These are phyloP conservation scores for Monarda citriodora DNA, from an alignment of 305 asterid genomes.

Conservation along the genomic window DNA sequence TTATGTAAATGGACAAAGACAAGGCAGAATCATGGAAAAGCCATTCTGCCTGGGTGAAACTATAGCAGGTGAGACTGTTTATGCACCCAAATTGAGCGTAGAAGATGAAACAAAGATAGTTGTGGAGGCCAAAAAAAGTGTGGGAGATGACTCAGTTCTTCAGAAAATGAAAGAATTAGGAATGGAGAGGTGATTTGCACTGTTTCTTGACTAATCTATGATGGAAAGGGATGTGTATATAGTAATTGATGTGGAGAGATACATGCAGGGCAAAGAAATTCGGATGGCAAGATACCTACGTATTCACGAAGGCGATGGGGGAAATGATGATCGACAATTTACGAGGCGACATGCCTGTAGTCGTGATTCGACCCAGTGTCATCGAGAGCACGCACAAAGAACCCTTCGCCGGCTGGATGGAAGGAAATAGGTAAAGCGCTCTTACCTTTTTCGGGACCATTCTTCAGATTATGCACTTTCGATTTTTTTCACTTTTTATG, in stretches of 20 bases:
- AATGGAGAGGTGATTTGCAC: constrained; percentile 52
- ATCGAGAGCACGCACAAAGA: constrained; percentile 99
- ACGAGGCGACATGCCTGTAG: constrained; percentile 87
- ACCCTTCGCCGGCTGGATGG: constrained; percentile 99
- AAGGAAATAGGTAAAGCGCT: constrained; percentile 75
- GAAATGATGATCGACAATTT: constrained; percentile 91
- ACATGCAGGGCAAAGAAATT: constrained; percentile 80
- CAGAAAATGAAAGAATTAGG: constrained; percentile 88
- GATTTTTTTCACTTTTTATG: too few species aligned
- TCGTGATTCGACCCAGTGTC: constrained; percentile 91
- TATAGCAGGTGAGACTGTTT: constrained; percentile 50
- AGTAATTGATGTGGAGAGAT: too few species aligned
- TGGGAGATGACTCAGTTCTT: constrained; percentile 38
- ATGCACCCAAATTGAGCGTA: constrained; percentile 54
- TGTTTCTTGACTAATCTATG: too few species aligned
- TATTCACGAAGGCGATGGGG: constrained; percentile 98
- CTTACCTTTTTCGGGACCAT: too few species aligned
- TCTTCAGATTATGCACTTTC: too few species aligned
- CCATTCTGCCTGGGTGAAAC: constrained; percentile 74
- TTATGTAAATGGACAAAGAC: constrained; percentile 92
- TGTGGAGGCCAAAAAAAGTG: constrained; percentile 49
- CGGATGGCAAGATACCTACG: constrained; percentile 99
- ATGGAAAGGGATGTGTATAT: too few species aligned
- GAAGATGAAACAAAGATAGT: constrained; percentile 84
- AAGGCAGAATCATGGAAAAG: constrained; percentile 89